Conservation (phyloP, 306 rosid genomes). For the Leucaena leucocephala region DNA sequence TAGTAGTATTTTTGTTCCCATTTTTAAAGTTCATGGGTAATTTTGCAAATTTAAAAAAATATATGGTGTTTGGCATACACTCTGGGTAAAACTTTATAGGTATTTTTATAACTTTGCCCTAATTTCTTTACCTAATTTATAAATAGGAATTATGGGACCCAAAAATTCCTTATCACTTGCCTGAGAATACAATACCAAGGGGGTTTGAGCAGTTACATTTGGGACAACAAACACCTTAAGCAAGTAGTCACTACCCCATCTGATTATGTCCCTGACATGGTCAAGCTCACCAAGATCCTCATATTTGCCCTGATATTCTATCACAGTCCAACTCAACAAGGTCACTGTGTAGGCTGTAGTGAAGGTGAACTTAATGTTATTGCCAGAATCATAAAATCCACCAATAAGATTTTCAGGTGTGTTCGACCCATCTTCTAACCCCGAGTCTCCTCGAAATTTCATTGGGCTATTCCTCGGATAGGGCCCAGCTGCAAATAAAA, state of each 20-base stretch:
- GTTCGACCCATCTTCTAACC: conserved; percentile 62
- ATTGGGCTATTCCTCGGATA: conserved; percentile 64
- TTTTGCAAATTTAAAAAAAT: too few relatives aligned
- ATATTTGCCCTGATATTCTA: conserved; percentile 77
- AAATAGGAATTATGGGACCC: conserved; percentile 12
- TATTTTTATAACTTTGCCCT: too few relatives aligned
- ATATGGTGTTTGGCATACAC: too few relatives aligned
- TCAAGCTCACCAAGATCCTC: conserved; percentile 67
- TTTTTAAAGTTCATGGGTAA: too few relatives aligned
- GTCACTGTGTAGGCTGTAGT: conserved; percentile 81
- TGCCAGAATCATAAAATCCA: conserved; percentile 95
- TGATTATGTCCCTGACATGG: conserved; percentile 79
- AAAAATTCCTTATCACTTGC: conserved; percentile 37
- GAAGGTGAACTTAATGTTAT: conserved; percentile 79
- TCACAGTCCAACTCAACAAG: conserved; percentile 77
- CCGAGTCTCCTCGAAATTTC: conserved; percentile 74
- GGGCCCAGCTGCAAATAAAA: conserved; percentile 56
- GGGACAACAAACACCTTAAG: conserved; percentile 60
- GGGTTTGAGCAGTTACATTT: conserved; percentile 44
- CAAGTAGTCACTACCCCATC: conserved; percentile 85
- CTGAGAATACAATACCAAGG: conserved; percentile 66
- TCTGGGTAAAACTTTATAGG: too few relatives aligned
- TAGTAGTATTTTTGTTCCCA: too few relatives aligned
- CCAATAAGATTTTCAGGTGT: conserved; percentile 54
- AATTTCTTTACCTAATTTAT: background rate